A percentile compares a stretch with the other conserved stretches of the same genome.
Conservation (phyloP, 352 stramenopile genomes). For the Globisporangium orthogonon region DNA sequence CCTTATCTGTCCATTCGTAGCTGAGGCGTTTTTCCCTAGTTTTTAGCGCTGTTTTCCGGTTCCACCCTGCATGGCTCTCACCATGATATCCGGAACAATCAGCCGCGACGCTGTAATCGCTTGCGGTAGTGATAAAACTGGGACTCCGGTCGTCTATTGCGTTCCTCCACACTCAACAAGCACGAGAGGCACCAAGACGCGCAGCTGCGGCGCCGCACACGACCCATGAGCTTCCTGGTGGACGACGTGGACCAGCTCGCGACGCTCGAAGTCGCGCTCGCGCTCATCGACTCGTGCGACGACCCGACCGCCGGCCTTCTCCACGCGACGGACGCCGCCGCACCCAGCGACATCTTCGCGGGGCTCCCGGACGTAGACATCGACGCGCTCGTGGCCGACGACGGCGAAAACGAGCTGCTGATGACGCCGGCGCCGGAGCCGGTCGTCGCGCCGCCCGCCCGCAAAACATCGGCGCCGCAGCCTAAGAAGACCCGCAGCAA, state of each 20-base stretch:
- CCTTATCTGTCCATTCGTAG: too few species aligned
- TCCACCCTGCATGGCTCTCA: too few species aligned
- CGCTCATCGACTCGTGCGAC: conserved; percentile 15
- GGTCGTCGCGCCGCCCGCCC: too few species aligned
- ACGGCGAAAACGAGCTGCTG: background rate
- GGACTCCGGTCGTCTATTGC: too few species aligned
- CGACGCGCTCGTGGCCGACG: background rate
- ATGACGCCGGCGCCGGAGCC: background rate
- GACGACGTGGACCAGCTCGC: conserved; percentile 13
- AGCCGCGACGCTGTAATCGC: too few species aligned
- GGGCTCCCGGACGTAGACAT: background rate
- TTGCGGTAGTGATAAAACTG: too few species aligned
- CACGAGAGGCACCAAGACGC: too few species aligned
- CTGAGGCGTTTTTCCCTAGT: too few species aligned
- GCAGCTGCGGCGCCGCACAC: too few species aligned
- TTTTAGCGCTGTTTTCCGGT: too few species aligned
- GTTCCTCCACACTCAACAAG: background rate
- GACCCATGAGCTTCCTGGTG: conserved; percentile 12
- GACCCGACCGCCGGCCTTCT: conserved; percentile 2
- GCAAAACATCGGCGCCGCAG: background rate
- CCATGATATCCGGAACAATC: too few species aligned
- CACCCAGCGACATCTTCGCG: background rate
- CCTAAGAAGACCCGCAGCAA: conserved; percentile 7
- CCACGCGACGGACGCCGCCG: too few species aligned
- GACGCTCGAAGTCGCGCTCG: conserved; percentile 16